Conservation (phyloP, 2,329 filamentous ascomycete genomes). For the Epichloe coenophiala region DNA sequence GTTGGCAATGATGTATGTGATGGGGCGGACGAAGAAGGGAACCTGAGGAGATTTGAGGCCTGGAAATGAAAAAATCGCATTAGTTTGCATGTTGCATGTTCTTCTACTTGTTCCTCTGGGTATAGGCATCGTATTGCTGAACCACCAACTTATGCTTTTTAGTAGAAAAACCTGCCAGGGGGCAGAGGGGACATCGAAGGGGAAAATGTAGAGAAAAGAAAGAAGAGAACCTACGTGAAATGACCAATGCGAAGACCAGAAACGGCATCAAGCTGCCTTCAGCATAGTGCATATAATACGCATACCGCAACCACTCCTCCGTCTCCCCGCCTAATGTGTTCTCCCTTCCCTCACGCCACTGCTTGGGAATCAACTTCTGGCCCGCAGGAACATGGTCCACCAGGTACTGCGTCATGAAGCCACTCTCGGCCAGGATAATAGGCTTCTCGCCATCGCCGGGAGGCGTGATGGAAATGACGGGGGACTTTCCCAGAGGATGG, state of each 20-base stretch:
- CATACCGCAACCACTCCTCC: conserved; percentile 44
- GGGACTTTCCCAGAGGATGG: conserved; percentile 80
- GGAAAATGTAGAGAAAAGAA: not conserved
- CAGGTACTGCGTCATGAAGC: conserved; percentile 69
- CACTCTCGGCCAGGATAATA: conserved; percentile 67
- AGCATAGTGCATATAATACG: conserved; percentile 67
- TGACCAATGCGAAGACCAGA: conserved; percentile 50
- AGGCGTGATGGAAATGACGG: conserved; percentile 53
- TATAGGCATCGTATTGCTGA: not conserved
- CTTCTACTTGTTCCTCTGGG: too few species aligned
- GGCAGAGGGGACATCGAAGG: not conserved
- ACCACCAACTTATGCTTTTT: not conserved
- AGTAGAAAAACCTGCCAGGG: too few species aligned
- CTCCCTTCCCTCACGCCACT: conserved; percentile 45
- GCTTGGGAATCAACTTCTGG: conserved; percentile 34
- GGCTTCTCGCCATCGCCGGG: conserved; percentile 25
- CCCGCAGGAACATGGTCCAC: conserved; percentile 45
- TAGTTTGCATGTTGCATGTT: not conserved
- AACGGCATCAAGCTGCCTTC: conserved; percentile 74
- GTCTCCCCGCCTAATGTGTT: conserved; percentile 45
- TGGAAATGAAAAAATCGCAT: conserved; percentile 7
- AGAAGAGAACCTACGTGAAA: conserved; percentile 30
- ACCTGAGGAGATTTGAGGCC: conserved; percentile 31
- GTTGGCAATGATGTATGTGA: conserved; percentile 32
- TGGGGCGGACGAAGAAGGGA: conserved; percentile 40